These are phyloP conservation scores for Carex scoparia DNA, from an alignment of 176 grass and related monocot species.

Conservation along the genomic window DNA sequence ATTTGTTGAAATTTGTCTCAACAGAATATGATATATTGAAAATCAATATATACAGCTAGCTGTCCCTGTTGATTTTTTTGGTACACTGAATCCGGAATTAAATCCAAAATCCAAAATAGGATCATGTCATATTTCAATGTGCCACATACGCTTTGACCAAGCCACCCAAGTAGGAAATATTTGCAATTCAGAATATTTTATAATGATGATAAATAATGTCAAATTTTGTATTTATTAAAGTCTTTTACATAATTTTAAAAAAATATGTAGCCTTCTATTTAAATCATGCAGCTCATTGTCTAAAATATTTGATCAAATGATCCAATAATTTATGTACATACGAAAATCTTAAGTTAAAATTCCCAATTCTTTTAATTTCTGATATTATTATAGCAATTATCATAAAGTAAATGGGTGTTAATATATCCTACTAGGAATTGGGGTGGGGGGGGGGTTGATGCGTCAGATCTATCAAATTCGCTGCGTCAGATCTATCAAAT, in stretches of 20 bases:
- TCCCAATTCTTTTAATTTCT: too few relatives aligned
- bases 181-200: not conserved
- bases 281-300: too few relatives aligned
- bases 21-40: not conserved
- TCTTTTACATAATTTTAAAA: too few relatives aligned
- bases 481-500: too few relatives aligned
- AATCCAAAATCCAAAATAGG: not conserved
- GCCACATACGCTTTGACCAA: not conserved
- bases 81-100: not conserved
- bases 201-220: not conserved
- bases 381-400: not conserved
- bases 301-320: too few relatives aligned
- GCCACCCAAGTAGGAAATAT: not conserved
- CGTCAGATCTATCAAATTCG: too few relatives aligned
- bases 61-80: too few relatives aligned
- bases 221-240: not conserved
- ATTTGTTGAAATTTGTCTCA: not conserved
- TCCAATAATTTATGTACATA: too few relatives aligned
- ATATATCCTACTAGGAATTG: not conserved
- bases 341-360: too few relatives aligned
- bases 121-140: not conserved
- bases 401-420: not conserved
- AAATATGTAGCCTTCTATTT: too few relatives aligned
- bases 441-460: too few relatives aligned
- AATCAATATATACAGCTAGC: not conserved